Base-by-base conservation (phyloP, 352 stramenopile genomes). In the Globisporangium orthogonon region DNA sequence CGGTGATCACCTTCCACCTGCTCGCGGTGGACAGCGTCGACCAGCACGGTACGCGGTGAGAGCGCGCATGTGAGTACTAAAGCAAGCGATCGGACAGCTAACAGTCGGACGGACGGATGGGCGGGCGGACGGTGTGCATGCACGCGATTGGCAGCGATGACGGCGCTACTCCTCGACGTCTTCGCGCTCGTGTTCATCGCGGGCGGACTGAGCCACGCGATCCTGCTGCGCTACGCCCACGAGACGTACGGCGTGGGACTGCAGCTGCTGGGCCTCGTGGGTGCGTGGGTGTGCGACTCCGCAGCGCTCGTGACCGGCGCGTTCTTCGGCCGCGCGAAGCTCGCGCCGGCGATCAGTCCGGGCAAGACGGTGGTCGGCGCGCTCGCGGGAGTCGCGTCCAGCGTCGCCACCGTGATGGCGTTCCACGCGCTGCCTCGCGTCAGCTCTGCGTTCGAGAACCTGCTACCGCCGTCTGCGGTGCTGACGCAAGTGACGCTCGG, bases 211-310 rank as follows among this genome's bases (percentile, higher is more conserved):
- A 71, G 66, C 52, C 69, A 89, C 54, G 81, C 75, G 3, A 76
- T 91, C 44, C 63, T 89, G 39, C 52, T 89, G 31, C 73, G 78
- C 6, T 76, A 79, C 46, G 75, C 65, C 33, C 66, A 72, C 5
- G 47, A 33, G 45, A 65, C 71, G 33, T 86, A 68, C 31, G 78
- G 78, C 1, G 50, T 83, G n/a, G 78, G 75, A 9, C 62, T 88
- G 49, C 78, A 89, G 54, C 66, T 91, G 29, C 66, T 91, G 15
- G 78, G 78, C 0, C 57, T 91, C 4, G 71, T 65, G 45, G 83
- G 69, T 31, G 75, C 81, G 10, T 91, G 81, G 81, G 67, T 89
- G 9, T 86, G 78, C 30, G 81, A 91, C 53, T 88, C 66, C 11
- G 76, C 70, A 15, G 81, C 81, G 40, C 70, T 91, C 14, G 60